phyloP scores from a whole-genome alignment of 495 filamentous ascomycete genomes.

The Aspergillus avenaceus region DNA sequence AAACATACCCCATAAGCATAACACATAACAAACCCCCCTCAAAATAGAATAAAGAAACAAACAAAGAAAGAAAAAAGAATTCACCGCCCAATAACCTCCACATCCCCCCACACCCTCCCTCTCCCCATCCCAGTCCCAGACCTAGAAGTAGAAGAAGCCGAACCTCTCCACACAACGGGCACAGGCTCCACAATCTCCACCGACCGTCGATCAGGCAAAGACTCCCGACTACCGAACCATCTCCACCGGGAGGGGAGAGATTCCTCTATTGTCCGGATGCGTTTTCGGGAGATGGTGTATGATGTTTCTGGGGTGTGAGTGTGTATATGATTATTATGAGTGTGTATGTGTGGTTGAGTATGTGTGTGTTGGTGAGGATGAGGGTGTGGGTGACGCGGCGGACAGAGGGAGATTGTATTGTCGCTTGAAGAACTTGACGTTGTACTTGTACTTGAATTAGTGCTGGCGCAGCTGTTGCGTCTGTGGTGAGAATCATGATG shows the following conservation, averaged over 20 bases:
- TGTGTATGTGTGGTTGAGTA: too few relatives aligned
- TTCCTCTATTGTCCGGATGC: constrained; percentile 10
- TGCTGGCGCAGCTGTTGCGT: constrained; percentile 1
- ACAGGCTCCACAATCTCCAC: constrained; percentile 13
- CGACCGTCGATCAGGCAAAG: background rate
- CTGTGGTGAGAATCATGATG: background rate
- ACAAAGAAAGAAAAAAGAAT: too few relatives aligned
- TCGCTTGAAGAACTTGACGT: background rate
- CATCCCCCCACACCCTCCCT: constrained; percentile 2
- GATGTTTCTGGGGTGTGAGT: constrained; percentile 8
- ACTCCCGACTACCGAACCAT: constrained; percentile 4
- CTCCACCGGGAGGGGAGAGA: constrained; percentile 4
- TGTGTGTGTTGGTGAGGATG: background rate
- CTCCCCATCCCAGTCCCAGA: background rate
- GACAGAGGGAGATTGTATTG: constrained; percentile 1
- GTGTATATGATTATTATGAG: too few relatives aligned
- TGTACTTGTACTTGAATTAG: background rate
- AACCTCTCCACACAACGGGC: constrained; percentile 2
- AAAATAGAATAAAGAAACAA: background rate
- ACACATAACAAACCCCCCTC: background rate
- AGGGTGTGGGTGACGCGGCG: constrained; percentile 2
- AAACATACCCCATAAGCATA: too few relatives aligned
- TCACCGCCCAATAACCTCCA: constrained; percentile 8
- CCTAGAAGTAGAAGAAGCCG: too few relatives aligned
- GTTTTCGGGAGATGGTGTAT: constrained; percentile 12